These are phyloP conservation scores for Coniochaeta pulveracea DNA, from an alignment of 2,329 filamentous ascomycete genomes.

Conservation along the genomic window DNA sequence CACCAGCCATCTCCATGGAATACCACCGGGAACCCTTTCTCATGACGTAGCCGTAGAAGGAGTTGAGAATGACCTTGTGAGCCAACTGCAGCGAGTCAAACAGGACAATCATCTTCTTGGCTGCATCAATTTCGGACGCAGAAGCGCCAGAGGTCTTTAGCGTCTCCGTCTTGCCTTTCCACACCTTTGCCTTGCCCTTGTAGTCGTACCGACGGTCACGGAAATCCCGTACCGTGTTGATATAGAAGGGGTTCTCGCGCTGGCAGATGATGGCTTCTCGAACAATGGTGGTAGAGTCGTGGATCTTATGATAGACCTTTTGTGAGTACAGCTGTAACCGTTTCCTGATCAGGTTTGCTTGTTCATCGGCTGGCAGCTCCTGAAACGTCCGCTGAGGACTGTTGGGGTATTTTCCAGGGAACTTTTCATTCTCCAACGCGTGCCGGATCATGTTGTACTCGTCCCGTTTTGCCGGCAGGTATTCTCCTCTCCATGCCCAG, in stretches of 20 bases:
- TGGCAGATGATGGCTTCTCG: conserved; percentile 97
- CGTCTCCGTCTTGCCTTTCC: conserved; percentile 91
- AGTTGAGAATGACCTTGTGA: conserved; percentile 98
- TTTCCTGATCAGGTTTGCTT: conserved; percentile 70
- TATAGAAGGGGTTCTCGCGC: conserved; percentile 95
- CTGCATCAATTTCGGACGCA: conserved; percentile 70
- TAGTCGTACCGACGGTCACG: conserved; percentile 96
- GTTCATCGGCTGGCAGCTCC: conserved; percentile 72
- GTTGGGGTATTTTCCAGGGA: conserved; percentile 68
- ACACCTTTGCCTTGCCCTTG: conserved; percentile 95
- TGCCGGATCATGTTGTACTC: conserved; percentile 99
- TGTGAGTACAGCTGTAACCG: conserved; percentile 87
- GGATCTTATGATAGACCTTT: conserved; percentile 99
- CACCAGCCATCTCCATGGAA: conserved; percentile 97
- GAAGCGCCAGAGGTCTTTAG: conserved; percentile 75
- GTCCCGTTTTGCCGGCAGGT: conserved; percentile 86
- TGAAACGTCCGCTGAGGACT: conserved; percentile 64
- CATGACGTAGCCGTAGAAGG: conserved; percentile 99
- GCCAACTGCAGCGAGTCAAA: conserved; percentile 94
- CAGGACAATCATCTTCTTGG: conserved; percentile 96
- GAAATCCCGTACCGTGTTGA: conserved; percentile 91
- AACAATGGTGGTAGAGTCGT: conserved; percentile 84
- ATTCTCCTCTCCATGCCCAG: conserved; percentile 98
- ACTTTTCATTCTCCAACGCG: conserved; percentile 82
- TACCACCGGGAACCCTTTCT: conserved; percentile 98